These are phyloP conservation scores for Leishmania aethiopica DNA, from an alignment of 208 protist species.

Conservation along the genomic window DNA sequence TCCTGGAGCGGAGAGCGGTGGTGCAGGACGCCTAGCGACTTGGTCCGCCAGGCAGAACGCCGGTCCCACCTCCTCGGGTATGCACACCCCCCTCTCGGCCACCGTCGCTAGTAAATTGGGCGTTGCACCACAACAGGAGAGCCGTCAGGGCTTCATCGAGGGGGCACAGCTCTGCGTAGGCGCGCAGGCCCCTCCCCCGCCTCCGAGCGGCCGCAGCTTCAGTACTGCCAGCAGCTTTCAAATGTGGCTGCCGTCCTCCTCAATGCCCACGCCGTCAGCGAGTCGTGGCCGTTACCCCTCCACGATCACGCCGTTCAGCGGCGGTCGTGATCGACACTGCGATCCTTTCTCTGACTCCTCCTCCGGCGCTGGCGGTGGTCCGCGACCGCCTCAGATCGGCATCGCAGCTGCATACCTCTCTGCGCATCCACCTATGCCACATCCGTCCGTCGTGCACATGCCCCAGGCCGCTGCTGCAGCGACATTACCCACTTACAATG, in stretches of 20 bases:
- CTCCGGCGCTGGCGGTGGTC: neutral
- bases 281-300: slow-evolving; percentile 19
- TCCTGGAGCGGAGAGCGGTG: neutral
- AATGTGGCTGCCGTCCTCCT: slow-evolving; percentile 30
- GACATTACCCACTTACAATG: neutral
- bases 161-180: neutral
- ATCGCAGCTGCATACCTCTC: neutral
- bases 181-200: neutral
- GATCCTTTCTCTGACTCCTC: neutral
- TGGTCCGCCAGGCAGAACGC: neutral
- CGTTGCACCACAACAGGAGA: neutral
- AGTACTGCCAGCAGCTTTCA: slow-evolving; percentile 36
- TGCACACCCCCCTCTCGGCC: neutral
- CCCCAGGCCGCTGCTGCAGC: neutral
- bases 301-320: slow-evolving; percentile 14
- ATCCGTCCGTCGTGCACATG: neutral
- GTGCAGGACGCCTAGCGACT: neutral
- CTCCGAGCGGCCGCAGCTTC: slow-evolving; percentile 8
- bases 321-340: slow-evolving; percentile 10
- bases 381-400: slow-evolving; percentile 3
- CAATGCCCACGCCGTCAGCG: slow-evolving; percentile 4
- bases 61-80: neutral
- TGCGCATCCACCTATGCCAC: slow-evolving; percentile 1
- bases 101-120: neutral
- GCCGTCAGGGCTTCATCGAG: neutral